Percentiles rank a stretch among this genome's conserved stretches.
Evolutionary conservation across 1,284 basidiomycete species (phyloP).

Genomic region (Papiliotrema flavescens): DNA sequence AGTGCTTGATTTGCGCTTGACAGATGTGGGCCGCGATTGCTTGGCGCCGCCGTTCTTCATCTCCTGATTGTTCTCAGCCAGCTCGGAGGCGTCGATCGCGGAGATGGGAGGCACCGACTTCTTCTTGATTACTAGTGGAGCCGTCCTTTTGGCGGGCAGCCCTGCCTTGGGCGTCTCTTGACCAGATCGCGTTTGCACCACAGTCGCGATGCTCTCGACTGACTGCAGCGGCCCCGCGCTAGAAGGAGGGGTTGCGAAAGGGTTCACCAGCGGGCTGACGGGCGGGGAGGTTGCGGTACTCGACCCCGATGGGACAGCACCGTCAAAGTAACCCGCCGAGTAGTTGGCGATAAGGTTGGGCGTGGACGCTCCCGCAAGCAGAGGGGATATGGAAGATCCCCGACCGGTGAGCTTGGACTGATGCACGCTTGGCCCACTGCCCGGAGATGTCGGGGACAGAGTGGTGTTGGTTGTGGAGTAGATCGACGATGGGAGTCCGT

Average conservation of each 20-base stretch:
- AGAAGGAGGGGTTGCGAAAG: not conserved
- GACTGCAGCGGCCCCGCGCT: not conserved
- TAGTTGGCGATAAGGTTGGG: slow-evolving; percentile 27
- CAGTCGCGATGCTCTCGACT: not conserved
- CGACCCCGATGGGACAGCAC: not conserved
- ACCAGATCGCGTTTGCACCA: not conserved
- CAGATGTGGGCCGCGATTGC: not conserved
- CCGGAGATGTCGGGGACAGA: slow-evolving; percentile 35
- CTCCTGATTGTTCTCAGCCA: not conserved
- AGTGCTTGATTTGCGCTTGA: not conserved
- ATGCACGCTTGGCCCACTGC: not conserved
- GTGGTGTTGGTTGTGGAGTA: slow-evolving; percentile 59
- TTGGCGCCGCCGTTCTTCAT: not conserved
- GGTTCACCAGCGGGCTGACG: slow-evolving; percentile 16
- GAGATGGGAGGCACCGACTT: not conserved
- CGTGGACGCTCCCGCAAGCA: slow-evolving; percentile 14
- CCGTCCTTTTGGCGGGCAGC: not conserved
- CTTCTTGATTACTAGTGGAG: slow-evolving; percentile 9
- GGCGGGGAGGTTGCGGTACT: slow-evolving; percentile 14
- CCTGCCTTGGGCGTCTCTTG: not conserved
- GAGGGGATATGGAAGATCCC: slow-evolving; percentile 55
- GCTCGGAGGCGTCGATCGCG: too few species aligned
- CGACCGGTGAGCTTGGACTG: not conserved
- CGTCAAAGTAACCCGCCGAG: slow-evolving; percentile 17
- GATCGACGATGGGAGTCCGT: slow-evolving; percentile 59